Conservation (phyloP, 306 rosid genomes). For the Rosa persica region DNA sequence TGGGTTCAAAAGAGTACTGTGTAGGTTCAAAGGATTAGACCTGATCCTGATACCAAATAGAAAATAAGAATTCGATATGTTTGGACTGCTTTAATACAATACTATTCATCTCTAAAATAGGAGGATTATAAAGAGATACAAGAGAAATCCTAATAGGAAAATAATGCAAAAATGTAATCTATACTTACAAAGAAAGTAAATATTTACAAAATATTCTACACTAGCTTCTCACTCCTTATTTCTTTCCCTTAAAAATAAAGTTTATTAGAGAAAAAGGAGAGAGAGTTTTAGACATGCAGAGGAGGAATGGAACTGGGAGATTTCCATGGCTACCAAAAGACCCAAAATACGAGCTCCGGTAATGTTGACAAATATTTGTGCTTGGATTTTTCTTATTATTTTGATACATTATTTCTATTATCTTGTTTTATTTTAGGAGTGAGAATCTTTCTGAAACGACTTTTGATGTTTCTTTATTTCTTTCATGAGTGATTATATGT, state of each 20-base stretch:
- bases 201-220: too few species aligned
- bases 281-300: background rate
- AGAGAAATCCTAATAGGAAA: too few species aligned
- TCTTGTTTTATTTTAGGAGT: background rate
- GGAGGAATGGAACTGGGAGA: constrained; percentile 54
- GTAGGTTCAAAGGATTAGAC: too few species aligned
- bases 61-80: too few species aligned
- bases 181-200: too few species aligned
- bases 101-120: too few species aligned
- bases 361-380: background rate
- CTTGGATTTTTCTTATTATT: background rate
- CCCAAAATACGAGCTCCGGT: constrained; percentile 46
- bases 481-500: background rate
- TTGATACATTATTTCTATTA: background rate
- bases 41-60: too few species aligned
- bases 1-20: too few species aligned
- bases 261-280: background rate
- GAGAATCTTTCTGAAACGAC: background rate
- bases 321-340: constrained; percentile 74
- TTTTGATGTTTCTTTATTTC: background rate
- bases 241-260: background rate
- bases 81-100: too few species aligned
- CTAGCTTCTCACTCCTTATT: constrained; percentile 6
- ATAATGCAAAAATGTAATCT: too few species aligned
- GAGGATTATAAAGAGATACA: too few species aligned